Evolutionary conservation across 345 rosid species (phyloP), one percentile per base, ranked within the genome.

Genomic region (Citrus reticulata): DNA sequence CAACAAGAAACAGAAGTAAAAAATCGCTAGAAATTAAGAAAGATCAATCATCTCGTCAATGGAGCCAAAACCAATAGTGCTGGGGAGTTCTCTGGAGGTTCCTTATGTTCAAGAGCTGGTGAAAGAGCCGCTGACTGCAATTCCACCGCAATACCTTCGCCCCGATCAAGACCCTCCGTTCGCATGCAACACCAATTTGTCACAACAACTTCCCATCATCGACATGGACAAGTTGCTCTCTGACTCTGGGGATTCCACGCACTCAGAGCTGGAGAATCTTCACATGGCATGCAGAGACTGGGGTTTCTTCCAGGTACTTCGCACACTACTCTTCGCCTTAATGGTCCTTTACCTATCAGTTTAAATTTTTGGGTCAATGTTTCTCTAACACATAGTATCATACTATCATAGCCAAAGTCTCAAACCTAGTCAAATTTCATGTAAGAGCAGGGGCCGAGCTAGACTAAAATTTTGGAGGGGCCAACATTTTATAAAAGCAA

Each of bases 261-360:
- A 46, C 34, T 71, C 63, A n/a, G 67, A 79, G 78, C 32, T 73
- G 29, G 57, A 54, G 58, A 54, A 54, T 54, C 7, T 54, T 54
- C 22, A 54, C 67, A 22, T 11, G 40, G 73, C 78, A 17, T 79
- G 74, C 82, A 65, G 73, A 51, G 68, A 73, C 4, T 66, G 68
- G 82, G 82, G 82, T 54, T 73, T 79, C 73, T 73, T 79, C 40
- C 77, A 66, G 68, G 76, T 70, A 54, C 70, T 64, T 2, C 37
- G 39, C 42, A 67, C 30, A n/a, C 34, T 46, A 13, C 51, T 11
- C 51, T 46, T 46, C 17, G 5, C 51, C 51, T 46, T 46, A 46
- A 46, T 16, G 16, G 54, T 19, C 8, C 0, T 25, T 17, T 46
- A 46, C 22, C 7, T 54, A 6, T 54, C 58, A 17, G 6, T 54